phyloP scores from a whole-genome alignment of 2,329 filamentous ascomycete genomes.

The Rhynchosporium agropyri region DNA sequence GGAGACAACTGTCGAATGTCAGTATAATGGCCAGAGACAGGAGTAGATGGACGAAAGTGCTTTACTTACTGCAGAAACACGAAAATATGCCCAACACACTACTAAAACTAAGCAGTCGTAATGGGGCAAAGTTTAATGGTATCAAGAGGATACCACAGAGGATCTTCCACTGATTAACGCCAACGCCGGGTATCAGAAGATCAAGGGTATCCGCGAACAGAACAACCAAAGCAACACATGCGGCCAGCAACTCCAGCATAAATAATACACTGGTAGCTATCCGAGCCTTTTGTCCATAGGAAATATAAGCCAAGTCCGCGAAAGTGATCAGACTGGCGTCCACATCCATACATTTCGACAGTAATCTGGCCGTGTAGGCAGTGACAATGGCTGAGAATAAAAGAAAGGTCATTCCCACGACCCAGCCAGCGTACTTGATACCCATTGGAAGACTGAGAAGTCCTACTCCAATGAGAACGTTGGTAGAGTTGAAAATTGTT shows the following conservation, averaged over 20 bases:
- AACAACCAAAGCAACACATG: slow-evolving; percentile 86
- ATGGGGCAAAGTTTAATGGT: slow-evolving; percentile 80
- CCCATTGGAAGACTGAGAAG: slow-evolving; percentile 87
- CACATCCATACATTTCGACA: slow-evolving; percentile 86
- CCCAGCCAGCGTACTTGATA: slow-evolving; percentile 84
- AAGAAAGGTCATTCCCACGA: slow-evolving; percentile 77
- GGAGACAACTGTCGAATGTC: slow-evolving; percentile 64
- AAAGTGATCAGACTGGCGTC: slow-evolving; percentile 89
- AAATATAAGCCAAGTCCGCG: slow-evolving; percentile 88
- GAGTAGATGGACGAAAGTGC: neutral
- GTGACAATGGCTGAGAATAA: slow-evolving; percentile 75
- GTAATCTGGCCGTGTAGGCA: slow-evolving; percentile 79
- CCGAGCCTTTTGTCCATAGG: slow-evolving; percentile 81
- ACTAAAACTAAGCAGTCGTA: slow-evolving; percentile 84
- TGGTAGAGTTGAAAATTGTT: slow-evolving; percentile 89
- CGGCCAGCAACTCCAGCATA: slow-evolving; percentile 81
- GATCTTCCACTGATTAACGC: slow-evolving; percentile 78
- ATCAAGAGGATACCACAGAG: slow-evolving; percentile 78
- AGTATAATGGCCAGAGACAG: neutral
- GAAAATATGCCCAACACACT: slow-evolving; percentile 91
- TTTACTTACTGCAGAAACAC: slow-evolving; percentile 78
- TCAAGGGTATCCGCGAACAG: slow-evolving; percentile 91
- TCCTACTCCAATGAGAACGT: slow-evolving; percentile 85
- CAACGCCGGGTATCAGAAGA: slow-evolving; percentile 72
- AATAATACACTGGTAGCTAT: slow-evolving; percentile 84